Base-by-base conservation (phyloP, 2,329 filamentous ascomycete species). In the Albifimbria verrucaria region DNA sequence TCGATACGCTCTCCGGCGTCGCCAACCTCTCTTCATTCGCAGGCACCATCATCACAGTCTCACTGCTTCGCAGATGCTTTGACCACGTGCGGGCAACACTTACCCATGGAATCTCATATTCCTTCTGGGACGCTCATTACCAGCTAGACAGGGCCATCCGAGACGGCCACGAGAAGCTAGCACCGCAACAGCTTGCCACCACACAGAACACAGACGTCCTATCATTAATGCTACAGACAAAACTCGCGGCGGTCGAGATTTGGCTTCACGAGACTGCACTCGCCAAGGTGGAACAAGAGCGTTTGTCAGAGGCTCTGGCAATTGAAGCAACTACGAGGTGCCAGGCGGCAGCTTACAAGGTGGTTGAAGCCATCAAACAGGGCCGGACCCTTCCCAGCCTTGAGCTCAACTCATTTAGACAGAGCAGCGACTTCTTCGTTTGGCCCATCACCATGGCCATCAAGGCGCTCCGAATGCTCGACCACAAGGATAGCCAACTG, bases 391-490 rank as follows among this genome's bases (percentile, higher is more conserved):
- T 54, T 10, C 25, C 47, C 43, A 49, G 44, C 24, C 28, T 18
- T 7, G 26, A 43, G 18, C 15, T 48, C 6, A 49, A 36, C 21
- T 42, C 28, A 0, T 54, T 54, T 15, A 43, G 49, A 3, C 49
- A 52, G 12, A 20, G 47, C 28, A 28, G 48, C 45, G 28, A 43
- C 12, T 54, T 54, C n/a, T 28, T 54, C 20, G 36, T 48, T 11
- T 54, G 52, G 52, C 52, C 52, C 12, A 52, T 52, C 18, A 51
- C 49, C 6, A 44, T 44, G 7, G 45, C 52, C 10, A 52, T 54
- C 51, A 53, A 39, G 51, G 49, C 11, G 17, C 47, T 53, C 17
- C 51, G 51, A 18, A 50, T 53, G 51, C 39, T 53, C 6, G 48
- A 50, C 24, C 20, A n/a, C 28, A 41, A 41, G 11, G 25, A 24